Evolutionary conservation across 208 protist species (phyloP), one percentile per base, ranked within the genome.

Genomic region (Naegleria gruberi): DNA sequence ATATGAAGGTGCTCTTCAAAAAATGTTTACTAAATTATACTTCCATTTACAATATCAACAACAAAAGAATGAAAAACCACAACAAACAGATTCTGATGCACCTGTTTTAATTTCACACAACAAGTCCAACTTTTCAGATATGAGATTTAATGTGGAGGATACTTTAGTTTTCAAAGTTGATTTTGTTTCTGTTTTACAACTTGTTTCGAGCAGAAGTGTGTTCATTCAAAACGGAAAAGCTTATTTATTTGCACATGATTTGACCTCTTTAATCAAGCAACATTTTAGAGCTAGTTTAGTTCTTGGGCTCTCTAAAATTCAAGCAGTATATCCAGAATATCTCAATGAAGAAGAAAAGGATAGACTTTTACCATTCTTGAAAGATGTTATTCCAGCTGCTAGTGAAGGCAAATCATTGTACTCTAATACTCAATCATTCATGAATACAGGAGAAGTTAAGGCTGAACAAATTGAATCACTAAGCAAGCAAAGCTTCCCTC

Each of bases 401-500:
- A 65, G 51, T 65, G 51, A 65, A 65, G 51, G 51, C 15, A 65
- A 65, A 65, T 65, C 51, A 41, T 41, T 43, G 45, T 57, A 17
- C 10, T 81, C 26, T 6, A 87, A 34, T 19, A 90, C 17, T 7
- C 1, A 4, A 46, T 90, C 15, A 8, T 44, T n/a, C 40, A 88
- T 30, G 43, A 88, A 8, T 30, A 17, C 6, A 15, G 77, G 12
- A 47, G 19, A 87, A 41, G 51, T 89, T 4, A 45, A 30, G 6
- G 34, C 86, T 26, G 19, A 74, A 5, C 51, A 92, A 4, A 73
- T 95, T 23, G 30, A 83, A 30, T 4, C n/a, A 44, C 88, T 94
- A 0, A 81, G 83, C 5, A 82, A 82, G 8, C 46, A 86, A 26
- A 94, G 91, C 1, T 94, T 95, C 47, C 94, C 95, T 30, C 92